Base-by-base conservation (phyloP, 306 rosid genomes). In the Trifolium subterraneum region DNA sequence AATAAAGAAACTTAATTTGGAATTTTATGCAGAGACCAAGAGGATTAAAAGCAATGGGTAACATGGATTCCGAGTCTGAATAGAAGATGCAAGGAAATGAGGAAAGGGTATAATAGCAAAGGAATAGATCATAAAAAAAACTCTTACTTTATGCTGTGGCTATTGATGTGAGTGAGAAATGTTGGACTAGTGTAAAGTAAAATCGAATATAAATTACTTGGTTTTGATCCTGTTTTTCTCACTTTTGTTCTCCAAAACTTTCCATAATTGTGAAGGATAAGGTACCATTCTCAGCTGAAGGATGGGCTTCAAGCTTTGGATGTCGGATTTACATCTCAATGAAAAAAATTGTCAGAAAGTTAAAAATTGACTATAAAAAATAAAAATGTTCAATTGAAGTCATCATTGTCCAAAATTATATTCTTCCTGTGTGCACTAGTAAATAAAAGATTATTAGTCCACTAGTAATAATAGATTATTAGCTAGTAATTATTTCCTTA, bases 21-120 rank as follows among this genome's bases (percentile, higher is more conserved):
- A 19, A 7, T 25, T 48, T 38, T 78, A 45, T 80, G 90, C 89
- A 93, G 97, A 93, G 93, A 79, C 90, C 98, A 68, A 87, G 94
- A 80, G 97, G 98, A 22, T 80, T 93, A 68, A 91, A 89, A 85
- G 98, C 98, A 44, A 93, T 93, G 98, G 92, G 96, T 58, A 91
- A 81, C 75, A 77, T 89, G 88, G 97, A 91, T 2, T 88, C 96
- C 0, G 97, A 91, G 42, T 91, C 98, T 5, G 97, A 93, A 64
- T 89, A 79, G 89, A 58, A 73, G 74, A 41, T 69, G 63, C 42
- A 19, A 59, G 9, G 60, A 45, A 64, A n/a, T n/a, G 64, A 20
- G 75, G 61, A 72, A 65, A 75, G 54, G 23, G 41, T 18, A 68
- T 47, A 8, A 42, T 23, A 66, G 55, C 72, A 67, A 44, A 22